A percentile compares a stretch with the other conserved stretches of the same genome.
phyloP scores from a whole-genome alignment of 306 rosid species.

The Casuarina equisetifolia region DNA sequence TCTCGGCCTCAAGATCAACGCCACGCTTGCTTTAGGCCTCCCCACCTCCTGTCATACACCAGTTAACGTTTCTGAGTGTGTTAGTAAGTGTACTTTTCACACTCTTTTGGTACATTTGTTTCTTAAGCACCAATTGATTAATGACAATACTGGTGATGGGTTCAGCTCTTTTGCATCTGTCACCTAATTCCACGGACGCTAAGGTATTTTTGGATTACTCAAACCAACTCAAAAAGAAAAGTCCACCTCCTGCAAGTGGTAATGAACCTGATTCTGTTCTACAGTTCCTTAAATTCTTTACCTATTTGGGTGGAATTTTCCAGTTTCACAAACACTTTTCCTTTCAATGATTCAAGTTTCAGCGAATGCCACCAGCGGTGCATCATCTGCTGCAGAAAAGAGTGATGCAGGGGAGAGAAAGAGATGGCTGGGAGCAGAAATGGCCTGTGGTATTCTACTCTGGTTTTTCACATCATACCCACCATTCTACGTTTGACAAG shows the following conservation, averaged over 20 bases:
- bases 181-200: conserved; percentile 57
- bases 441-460: conserved; percentile 37
- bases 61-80: conserved; percentile 48
- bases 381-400: conserved; percentile 32
- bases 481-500: conserved; percentile 28
- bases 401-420: conserved; percentile 47
- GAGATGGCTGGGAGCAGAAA: conserved; percentile 28
- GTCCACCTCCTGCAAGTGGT: conserved; percentile 39
- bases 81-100: conserved; percentile 37
- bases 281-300: neutral
- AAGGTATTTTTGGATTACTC: conserved; percentile 51
- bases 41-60: conserved; percentile 57
- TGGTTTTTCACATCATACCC: conserved; percentile 37
- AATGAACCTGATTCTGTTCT: neutral
- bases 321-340: neutral
- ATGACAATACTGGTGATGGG: neutral
- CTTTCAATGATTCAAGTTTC: conserved; percentile 4
- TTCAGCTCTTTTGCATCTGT: conserved; percentile 71
- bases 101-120: neutral
- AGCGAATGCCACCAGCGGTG: conserved; percentile 33
- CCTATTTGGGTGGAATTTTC: neutral
- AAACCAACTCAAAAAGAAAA: conserved; percentile 9
- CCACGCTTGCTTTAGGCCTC: conserved; percentile 56
- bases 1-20: conserved; percentile 62
- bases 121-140: neutral